phyloP scores from a whole-genome alignment of 2,329 filamentous ascomycete genomes.

The Microdochium bolleyi region DNA sequence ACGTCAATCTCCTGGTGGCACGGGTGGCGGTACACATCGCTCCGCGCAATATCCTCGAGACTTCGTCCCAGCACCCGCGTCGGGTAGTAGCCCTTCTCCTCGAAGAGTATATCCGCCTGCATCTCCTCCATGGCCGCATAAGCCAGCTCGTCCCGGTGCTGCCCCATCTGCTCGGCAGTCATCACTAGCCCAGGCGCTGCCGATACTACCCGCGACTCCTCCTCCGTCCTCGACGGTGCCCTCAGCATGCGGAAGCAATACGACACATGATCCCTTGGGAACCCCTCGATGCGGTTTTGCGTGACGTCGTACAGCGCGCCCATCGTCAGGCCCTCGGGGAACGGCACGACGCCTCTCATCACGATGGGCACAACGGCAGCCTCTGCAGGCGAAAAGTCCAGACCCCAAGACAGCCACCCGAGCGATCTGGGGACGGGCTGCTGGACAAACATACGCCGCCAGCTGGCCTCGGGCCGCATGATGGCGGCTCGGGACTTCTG shows the following conservation, averaged over 20 bases:
- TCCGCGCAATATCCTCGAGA: slow-evolving; percentile 1
- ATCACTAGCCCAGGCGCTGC: background rate
- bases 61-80: background rate
- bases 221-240: background rate
- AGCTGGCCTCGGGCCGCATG: slow-evolving; percentile 2
- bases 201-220: background rate
- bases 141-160: background rate
- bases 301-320: slow-evolving; percentile 2
- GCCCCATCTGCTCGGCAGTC: background rate
- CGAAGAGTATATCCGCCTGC: background rate
- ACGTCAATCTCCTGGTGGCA: background rate
- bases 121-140: background rate
- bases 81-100: slow-evolving; percentile 3
- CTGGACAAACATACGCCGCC: slow-evolving; percentile 4
- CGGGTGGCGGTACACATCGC: slow-evolving; percentile 1
- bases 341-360: background rate
- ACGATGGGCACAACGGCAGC: background rate
- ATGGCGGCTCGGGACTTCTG: background rate
- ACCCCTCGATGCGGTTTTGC: background rate
- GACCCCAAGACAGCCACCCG: slow-evolving; percentile 1
- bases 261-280: background rate
- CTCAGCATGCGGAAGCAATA: slow-evolving; percentile 2
- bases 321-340: slow-evolving; percentile 1
- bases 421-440: slow-evolving; percentile 2
- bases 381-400: background rate